Base-by-base conservation (phyloP, 1,284 basidiomycete genomes). In the Xanthoconium separans region DNA sequence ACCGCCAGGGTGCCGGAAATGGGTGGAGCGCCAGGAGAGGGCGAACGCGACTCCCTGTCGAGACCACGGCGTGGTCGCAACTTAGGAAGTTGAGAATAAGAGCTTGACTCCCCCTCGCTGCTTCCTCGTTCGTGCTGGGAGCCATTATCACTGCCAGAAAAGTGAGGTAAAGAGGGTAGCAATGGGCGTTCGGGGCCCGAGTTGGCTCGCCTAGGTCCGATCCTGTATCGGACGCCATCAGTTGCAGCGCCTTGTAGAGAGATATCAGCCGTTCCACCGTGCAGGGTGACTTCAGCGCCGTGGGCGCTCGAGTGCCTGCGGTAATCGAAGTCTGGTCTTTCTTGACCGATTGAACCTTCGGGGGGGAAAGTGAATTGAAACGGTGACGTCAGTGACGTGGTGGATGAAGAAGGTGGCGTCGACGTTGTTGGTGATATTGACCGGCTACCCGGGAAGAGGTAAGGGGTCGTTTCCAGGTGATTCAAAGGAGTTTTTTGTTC, bases 1-100 rank as follows among this genome's bases (percentile, higher is more conserved):
- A 92, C 89, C 47, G 90, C 89, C 46, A 92, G 79, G 29, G 90
- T 92, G 30, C 88, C 85, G 45, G 86, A 89, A 64, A 90, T 78
- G 22, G 81, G 78, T 51, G 81, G 75, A 52, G 77, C 74, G 39
- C 75, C 76, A 24, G 87, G 84, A n/a, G 86, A 87, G 49, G 85
- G 85, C n/a, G 89, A 88, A 56, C 84, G 84, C 20, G 85, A 83
- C 46, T 75, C 73, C 51, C 77, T 77, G 22, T 80, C 70, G 16
- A 73, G 70, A 55, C 73, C 73, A 51, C 77, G 77, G 45, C 79
- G 77, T 52, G 75, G 62, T 48, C 78, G 75, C 58, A 74, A 59
- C 59, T 75, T 69, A 11, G 68, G 75, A 47, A 73, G 65, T 54
- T 66, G 70, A 24, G 73, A 66, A 58, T 77, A 78, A 42, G 77